Evolutionary conservation across 163 green algal genomes (phyloP), one percentile per base, ranked within the genome.

Genomic region (Scenedesmus sp.): DNA sequence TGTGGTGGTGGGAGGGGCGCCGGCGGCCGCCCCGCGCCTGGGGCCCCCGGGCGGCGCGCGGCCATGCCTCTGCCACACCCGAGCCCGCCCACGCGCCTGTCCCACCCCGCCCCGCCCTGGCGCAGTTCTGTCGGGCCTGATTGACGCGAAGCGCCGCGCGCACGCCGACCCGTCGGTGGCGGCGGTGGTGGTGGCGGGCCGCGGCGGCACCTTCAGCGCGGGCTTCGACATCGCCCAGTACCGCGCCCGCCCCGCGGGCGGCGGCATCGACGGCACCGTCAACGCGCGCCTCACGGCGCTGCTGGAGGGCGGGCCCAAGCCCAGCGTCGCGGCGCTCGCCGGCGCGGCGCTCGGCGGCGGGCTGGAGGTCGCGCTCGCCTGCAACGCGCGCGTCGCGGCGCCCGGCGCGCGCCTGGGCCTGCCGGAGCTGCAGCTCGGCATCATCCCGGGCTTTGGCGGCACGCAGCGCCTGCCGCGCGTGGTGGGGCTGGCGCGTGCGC

Each of bases 221-320:
- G 95, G 95, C 48, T 98, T 98, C 54, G 95, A 98, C 82, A 96
- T 98, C 86, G 86, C 87, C 58, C 87, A 97, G 85, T 98, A 97
- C 72, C 74, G 86, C 62, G 88, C 87, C 57, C 78, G 81, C 51
- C 81, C 70, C 39, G 77, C 60, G 18, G 90, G 91, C 39, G 87
- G 86, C 22, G 93, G 92, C 76, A 92, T 97, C 54, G 93, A 96
- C 81, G 85, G 87, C 72, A 63, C 50, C 47, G 92, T 98, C 62
- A 97, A 97, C 69, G 87, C 93, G 11, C 73, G 87, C 7, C 92
- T 97, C 81, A 89, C 85, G 50, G 72, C 90, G 18, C 70, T 97
- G 14, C 72, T 98, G 18, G 95, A 99, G 84, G 78, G 60, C n/a
- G 13, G 95, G 95, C 0, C 87, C 31, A 99, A 99, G 85, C 96